phyloP scores from a whole-genome alignment of 2,329 filamentous ascomycete genomes.

The Cytospora piceae region DNA sequence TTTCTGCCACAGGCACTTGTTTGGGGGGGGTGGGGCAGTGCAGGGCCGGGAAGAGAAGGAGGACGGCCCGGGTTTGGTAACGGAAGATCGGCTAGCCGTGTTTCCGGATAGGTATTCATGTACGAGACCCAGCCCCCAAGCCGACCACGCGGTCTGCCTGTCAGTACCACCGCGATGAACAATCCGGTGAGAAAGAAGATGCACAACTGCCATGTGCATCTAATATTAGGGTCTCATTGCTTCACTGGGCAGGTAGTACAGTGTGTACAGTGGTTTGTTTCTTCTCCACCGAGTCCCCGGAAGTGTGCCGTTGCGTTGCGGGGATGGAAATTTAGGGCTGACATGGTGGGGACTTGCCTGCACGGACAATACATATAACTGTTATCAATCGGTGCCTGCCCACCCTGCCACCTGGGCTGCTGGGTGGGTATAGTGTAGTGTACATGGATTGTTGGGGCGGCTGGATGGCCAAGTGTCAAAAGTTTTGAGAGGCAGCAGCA shows the following conservation, averaged over 20 bases:
- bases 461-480: too few relatives aligned
- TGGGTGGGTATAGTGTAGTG: too few relatives aligned
- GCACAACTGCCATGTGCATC: too few relatives aligned
- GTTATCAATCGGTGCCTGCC: too few relatives aligned
- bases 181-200: background rate
- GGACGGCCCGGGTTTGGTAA: background rate
- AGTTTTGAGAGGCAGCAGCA: too few relatives aligned
- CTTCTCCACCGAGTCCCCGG: background rate
- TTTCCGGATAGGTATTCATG: background rate
- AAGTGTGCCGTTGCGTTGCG: constrained; percentile 12
- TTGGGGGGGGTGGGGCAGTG: too few relatives aligned
- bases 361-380: too few relatives aligned
- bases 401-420: too few relatives aligned
- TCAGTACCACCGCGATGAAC: background rate
- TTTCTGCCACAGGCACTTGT: too few relatives aligned
- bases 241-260: background rate
- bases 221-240: too few relatives aligned
- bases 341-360: too few relatives aligned
- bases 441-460: too few relatives aligned
- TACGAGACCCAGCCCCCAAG: constrained; percentile 7
- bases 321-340: background rate
- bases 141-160: background rate
- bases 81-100: constrained; percentile 22
- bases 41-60: background rate
- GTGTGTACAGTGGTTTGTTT: background rate